Evolutionary conservation across 2,329 filamentous ascomycete species (phyloP).

Genomic region (Akanthomyces uredinophilus): DNA sequence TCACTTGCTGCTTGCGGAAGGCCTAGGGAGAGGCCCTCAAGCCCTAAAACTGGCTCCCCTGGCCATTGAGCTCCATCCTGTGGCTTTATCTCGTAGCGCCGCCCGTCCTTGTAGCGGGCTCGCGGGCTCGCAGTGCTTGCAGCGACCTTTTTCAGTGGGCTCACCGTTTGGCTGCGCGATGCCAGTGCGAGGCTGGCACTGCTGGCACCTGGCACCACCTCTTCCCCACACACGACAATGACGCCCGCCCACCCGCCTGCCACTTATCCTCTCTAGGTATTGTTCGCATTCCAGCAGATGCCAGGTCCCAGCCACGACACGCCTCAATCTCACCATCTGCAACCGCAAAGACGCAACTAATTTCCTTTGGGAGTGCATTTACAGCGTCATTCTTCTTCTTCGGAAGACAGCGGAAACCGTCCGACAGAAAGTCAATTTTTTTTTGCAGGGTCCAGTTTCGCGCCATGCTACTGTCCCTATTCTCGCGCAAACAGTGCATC

Average conservation of each 20-base stretch:
- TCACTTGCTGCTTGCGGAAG: constrained; percentile 2
- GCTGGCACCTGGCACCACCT: too few species aligned
- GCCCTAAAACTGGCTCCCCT: not conserved
- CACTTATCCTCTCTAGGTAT: not conserved
- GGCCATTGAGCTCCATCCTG: too few species aligned
- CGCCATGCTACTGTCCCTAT: not conserved
- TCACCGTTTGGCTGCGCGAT: not conserved
- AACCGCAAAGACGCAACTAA: not conserved
- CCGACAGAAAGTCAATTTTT: not conserved
- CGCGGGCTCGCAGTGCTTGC: not conserved
- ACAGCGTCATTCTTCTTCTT: not conserved
- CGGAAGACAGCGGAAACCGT: not conserved
- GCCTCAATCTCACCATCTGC: not conserved
- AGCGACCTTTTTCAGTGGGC: not conserved
- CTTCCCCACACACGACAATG: not conserved
- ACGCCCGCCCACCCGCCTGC: not conserved
- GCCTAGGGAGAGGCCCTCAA: not conserved
- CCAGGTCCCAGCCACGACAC: too few species aligned
- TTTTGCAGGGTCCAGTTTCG: not conserved
- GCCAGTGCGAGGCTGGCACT: constrained; percentile 5
- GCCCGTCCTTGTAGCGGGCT: not conserved
- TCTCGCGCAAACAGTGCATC: not conserved
- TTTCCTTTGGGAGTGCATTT: too few species aligned
- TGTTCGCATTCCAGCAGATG: not conserved
- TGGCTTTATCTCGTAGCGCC: not conserved